Conservation (phyloP, 208 protist species). For the Tritrichomonas foetus region DNA sequence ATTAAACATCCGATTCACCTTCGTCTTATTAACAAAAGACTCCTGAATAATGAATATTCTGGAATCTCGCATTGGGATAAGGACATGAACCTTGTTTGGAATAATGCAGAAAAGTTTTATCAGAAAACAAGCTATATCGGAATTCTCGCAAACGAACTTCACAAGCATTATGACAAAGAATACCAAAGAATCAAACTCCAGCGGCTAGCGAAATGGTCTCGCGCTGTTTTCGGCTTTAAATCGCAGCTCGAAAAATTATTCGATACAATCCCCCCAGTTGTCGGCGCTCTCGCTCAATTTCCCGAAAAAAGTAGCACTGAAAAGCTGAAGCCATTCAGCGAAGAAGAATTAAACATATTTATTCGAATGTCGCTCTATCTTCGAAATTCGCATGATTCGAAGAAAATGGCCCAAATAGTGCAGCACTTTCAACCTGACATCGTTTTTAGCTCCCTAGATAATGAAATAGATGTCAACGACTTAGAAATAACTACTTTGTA, state of each 20-base stretch:
- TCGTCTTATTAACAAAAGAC: background rate
- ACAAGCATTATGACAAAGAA: background rate
- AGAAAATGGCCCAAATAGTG: background rate
- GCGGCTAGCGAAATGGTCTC: background rate
- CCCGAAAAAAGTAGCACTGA: background rate
- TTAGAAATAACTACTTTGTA: background rate
- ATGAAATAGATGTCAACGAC: background rate
- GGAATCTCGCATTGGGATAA: slow-evolving; percentile 2
- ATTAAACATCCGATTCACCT: slow-evolving; percentile 1
- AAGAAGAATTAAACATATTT: slow-evolving; percentile 38
- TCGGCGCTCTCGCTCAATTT: background rate
- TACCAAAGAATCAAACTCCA: no score
- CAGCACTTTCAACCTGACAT: background rate
- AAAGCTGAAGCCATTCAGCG: background rate
- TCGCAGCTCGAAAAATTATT: background rate
- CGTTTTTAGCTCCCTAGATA: background rate
- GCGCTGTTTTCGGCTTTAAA: background rate
- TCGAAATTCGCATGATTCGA: background rate
- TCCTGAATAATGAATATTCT: background rate
- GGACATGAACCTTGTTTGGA: background rate
- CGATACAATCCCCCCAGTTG: background rate
- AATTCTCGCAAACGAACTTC: background rate
- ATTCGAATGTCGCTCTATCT: background rate
- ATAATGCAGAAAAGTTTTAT: background rate
- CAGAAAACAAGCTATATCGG: background rate